These are phyloP conservation scores for Globisporangium paddicum DNA, from an alignment of 352 stramenopile genomes.

Conservation along the genomic window DNA sequence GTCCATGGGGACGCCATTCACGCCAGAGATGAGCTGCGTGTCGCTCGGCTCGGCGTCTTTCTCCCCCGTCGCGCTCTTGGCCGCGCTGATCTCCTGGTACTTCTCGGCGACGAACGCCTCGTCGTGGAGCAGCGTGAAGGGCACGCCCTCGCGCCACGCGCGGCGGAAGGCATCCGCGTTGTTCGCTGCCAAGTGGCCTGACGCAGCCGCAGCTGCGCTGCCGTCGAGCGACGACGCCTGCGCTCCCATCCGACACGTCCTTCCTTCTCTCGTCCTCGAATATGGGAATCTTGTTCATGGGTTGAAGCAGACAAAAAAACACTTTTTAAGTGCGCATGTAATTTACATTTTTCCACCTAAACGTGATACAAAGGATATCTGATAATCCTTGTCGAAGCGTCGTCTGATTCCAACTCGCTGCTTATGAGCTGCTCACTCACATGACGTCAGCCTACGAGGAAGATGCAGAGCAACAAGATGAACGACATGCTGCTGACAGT, in stretches of 20 bases:
- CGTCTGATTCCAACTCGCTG: no score
- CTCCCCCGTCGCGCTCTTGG: slow-evolving; percentile 10
- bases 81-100: slow-evolving; percentile 36
- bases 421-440: not conserved
- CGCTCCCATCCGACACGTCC: slow-evolving; percentile 2
- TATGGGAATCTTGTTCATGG: not conserved
- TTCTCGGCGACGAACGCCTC: slow-evolving; percentile 66
- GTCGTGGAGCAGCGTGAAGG: slow-evolving; percentile 70
- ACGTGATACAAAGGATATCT: no score
- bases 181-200: not conserved
- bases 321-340: no score
- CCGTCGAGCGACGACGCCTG: slow-evolving; percentile 5
- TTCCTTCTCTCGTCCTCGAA: not conserved
- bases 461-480: slow-evolving; percentile 28
- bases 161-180: slow-evolving; percentile 14
- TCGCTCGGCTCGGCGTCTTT: slow-evolving; percentile 20
- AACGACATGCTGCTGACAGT: slow-evolving; percentile 28
- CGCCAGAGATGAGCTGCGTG: slow-evolving; percentile 24
- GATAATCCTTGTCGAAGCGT: no score
- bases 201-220: not conserved
- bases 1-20: slow-evolving; percentile 45
- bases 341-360: no score
- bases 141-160: slow-evolving; percentile 44
- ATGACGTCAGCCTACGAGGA: not conserved
- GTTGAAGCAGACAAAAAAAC: no score